Conservation (phyloP, 306 rosid genomes). For the Myrica gale region DNA sequence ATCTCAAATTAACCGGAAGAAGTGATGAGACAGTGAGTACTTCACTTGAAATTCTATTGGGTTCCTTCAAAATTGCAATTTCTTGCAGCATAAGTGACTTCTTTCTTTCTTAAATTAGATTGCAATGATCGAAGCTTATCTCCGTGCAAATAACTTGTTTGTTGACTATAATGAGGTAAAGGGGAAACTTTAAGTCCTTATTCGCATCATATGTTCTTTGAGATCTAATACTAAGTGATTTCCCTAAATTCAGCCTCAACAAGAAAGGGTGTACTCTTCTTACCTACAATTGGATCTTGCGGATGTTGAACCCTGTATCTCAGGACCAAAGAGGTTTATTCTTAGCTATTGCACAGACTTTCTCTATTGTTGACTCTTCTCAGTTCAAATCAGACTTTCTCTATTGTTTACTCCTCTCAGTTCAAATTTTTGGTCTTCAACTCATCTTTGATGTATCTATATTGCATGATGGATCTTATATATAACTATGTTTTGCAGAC, state of each 20-base stretch:
- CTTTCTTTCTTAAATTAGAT: conserved; percentile 53
- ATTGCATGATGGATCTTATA: not conserved
- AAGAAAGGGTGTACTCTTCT: conserved; percentile 87
- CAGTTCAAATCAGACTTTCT: conserved; percentile 1
- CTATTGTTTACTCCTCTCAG: not conserved
- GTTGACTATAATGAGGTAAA: conserved; percentile 90
- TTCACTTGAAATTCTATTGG: conserved; percentile 2
- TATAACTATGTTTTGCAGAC: conserved; percentile 42
- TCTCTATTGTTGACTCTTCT: conserved; percentile 2
- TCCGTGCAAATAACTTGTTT: conserved; percentile 84
- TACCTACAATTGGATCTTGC: conserved; percentile 79
- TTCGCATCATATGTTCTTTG: not conserved
- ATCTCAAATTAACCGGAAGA: conserved; percentile 91
- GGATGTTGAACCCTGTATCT: conserved; percentile 79
- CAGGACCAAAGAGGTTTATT: conserved; percentile 91
- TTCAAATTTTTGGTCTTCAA: conserved; percentile 17
- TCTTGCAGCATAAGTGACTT: conserved; percentile 24
- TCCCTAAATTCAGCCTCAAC: conserved; percentile 64
- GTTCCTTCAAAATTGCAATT: conserved; percentile 23
- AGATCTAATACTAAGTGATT: conserved; percentile 31
- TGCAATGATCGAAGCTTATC: conserved; percentile 89
- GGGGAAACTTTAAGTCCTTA: not conserved
- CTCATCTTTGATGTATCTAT: not conserved
- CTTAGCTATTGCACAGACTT: conserved; percentile 6
- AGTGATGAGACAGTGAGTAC: conserved; percentile 85